phyloP scores from a whole-genome alignment of 768 basidiomycete species.

The Pleurotus ostreatus region DNA sequence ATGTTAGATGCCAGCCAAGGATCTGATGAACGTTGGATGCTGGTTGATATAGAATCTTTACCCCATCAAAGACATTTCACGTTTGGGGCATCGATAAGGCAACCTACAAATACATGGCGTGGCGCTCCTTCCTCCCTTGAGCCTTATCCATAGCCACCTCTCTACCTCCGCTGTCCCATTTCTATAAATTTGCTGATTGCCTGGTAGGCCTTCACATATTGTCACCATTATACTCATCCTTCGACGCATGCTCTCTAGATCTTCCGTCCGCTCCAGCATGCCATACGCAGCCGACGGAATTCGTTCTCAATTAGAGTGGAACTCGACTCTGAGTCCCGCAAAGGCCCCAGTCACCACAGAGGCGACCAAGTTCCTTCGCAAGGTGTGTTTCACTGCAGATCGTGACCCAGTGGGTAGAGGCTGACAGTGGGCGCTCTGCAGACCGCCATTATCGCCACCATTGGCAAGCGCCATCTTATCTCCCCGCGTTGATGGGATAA shows the following conservation, averaged over 20 bases:
- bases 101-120: constrained; percentile 8
- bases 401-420: too few species aligned
- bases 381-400: constrained; percentile 47
- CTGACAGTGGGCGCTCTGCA: constrained; percentile 24
- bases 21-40: neutral
- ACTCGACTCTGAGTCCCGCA: constrained; percentile 72
- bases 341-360: constrained; percentile 69
- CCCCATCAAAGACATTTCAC: constrained; percentile 5
- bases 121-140: neutral
- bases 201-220: neutral
- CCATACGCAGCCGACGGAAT: constrained; percentile 58
- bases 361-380: constrained; percentile 83
- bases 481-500: constrained; percentile 10
- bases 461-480: constrained; percentile 52
- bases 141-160: constrained; percentile 8
- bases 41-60: neutral
- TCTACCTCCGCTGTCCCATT: constrained; percentile 8
- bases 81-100: constrained; percentile 9
- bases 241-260: constrained; percentile 15
- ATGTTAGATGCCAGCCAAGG: neutral
- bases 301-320: constrained; percentile 91
- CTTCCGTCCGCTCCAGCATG: constrained; percentile 19
- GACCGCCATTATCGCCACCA: constrained; percentile 98
- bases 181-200: neutral
- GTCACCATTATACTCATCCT: neutral